Percentiles rank a stretch among this genome's conserved stretches.
Evolutionary conservation across 208 protist genomes (phyloP).

Genomic region (Acanthamoeba rhysodes): DNA sequence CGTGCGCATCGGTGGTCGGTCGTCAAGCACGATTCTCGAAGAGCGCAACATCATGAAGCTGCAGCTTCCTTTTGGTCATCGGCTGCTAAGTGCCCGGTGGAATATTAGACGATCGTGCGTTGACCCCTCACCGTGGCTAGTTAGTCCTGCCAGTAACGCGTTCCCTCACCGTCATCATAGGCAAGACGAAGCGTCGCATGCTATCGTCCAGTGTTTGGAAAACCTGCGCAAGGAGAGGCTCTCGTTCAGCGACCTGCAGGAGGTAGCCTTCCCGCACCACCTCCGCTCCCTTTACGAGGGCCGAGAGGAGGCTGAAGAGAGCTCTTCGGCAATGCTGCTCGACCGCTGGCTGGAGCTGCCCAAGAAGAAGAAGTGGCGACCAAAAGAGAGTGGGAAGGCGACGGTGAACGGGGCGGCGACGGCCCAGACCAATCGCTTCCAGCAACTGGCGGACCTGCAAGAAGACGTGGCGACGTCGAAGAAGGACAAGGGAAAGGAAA

Average conservation of each 20-base stretch:
- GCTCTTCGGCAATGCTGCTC: neutral
- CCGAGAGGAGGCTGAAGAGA: neutral
- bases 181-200: neutral
- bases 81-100: neutral
- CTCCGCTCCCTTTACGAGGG: neutral
- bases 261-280: slow-evolving; percentile 1
- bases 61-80: neutral
- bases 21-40: slow-evolving; percentile 56
- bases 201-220: neutral
- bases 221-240: neutral
- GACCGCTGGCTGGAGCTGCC: neutral
- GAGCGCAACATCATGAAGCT: slow-evolving; percentile 78
- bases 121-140: neutral
- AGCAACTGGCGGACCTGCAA: neutral
- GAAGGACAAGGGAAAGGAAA: slow-evolving; percentile 39
- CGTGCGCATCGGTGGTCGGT: slow-evolving; percentile 83
- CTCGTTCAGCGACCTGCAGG: neutral
- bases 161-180: neutral
- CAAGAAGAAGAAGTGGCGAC: slow-evolving; percentile 46
- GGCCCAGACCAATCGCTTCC: neutral
- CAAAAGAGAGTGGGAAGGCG: neutral
- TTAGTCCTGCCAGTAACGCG: neutral
- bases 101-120: neutral
- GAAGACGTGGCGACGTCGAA: neutral
- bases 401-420: neutral